A percentile compares a stretch with the other conserved stretches of the same genome.
These are phyloP conservation scores for Pistacia atlantica DNA, from an alignment of 345 rosid genomes.

Conservation along the genomic window DNA sequence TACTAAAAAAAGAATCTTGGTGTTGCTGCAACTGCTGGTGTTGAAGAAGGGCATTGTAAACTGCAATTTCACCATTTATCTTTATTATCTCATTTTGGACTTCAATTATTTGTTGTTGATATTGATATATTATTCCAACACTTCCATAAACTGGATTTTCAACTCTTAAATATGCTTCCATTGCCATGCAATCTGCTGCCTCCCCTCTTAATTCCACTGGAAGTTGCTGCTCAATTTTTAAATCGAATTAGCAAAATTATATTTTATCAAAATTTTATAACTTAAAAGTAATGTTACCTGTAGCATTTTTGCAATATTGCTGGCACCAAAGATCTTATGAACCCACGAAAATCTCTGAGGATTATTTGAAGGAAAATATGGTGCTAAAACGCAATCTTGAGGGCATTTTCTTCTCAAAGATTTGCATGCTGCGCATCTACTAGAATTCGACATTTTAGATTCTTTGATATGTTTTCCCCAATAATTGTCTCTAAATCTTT, in stretches of 20 bases:
- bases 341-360: conserved; percentile 30
- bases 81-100: conserved; percentile 8
- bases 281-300: conserved; percentile 14
- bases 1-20: no score
- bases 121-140: conserved; percentile 23
- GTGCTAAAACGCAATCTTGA: conserved; percentile 34
- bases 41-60: background rate
- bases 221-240: conserved; percentile 20
- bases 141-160: conserved; percentile 32
- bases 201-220: conserved; percentile 14
- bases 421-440: conserved; percentile 39
- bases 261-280: background rate
- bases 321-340: conserved; percentile 33
- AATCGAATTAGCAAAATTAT: no score
- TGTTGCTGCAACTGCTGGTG: background rate
- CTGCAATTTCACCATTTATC: conserved; percentile 17
- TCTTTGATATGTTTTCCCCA: background rate
- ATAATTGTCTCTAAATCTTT: background rate
- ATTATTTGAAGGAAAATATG: conserved; percentile 28
- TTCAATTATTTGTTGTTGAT: conserved; percentile 28
- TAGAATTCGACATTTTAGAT: conserved; percentile 17
- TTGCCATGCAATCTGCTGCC: conserved; percentile 30
- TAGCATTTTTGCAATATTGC: conserved; percentile 35
- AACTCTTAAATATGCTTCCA: conserved; percentile 23
- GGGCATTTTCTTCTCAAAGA: conserved; percentile 31